Base-by-base conservation (phyloP, 768 basidiomycete species). In the Naganishia vishniacii region DNA sequence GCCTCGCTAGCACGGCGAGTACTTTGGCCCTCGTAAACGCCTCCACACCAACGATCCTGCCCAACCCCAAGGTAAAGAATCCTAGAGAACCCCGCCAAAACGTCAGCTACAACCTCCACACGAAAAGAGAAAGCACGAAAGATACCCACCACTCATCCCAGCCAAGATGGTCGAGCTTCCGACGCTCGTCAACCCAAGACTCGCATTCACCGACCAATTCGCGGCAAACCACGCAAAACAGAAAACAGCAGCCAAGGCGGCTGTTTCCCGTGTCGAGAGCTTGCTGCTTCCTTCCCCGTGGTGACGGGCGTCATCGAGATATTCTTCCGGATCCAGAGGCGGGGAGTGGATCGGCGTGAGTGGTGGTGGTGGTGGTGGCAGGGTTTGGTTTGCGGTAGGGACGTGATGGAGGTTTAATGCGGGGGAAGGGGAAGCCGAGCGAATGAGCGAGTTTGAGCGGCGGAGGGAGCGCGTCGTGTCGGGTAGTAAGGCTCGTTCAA, bases 191-290 rank as follows among this genome's bases (percentile, higher is more conserved):
- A 86, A 88, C 31, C 84, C 85, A 47, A 98, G 81, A 20, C 88
- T 81, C 0, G 86, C 86, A 73, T 93, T 95, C 31, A 94, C 79
- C 12, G 85, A 77, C 90, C 92, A 98, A 72, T 98, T 98, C 13
- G 94, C 94, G 40, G 85, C 80, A 71, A 99, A 95, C 78, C 93
- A 99, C 37, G 94, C 80, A 64, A 89, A 81, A 75, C 88, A 91
- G 77, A 97, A 98, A 56, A 82, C 77, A 5, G 84, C 79, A 4
- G 94, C 90, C 13, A 99, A 81, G 41, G 82, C 77, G 7, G 86
- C 85, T 0, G 95, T 98, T 78, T 95, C 86, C 47, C 73, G 73
- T 3, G 77, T 77, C 1, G 86, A 86, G 34, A 92, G 76, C 32
- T 66, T 37, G 42, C 59, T 20, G 28, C 3, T 29, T 6, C 37